A percentile compares a stretch with the other conserved stretches of the same genome.
These are phyloP conservation scores for Phoma sp. DNA, from an alignment of 2,329 filamentous ascomycete species.

Conservation along the genomic window DNA sequence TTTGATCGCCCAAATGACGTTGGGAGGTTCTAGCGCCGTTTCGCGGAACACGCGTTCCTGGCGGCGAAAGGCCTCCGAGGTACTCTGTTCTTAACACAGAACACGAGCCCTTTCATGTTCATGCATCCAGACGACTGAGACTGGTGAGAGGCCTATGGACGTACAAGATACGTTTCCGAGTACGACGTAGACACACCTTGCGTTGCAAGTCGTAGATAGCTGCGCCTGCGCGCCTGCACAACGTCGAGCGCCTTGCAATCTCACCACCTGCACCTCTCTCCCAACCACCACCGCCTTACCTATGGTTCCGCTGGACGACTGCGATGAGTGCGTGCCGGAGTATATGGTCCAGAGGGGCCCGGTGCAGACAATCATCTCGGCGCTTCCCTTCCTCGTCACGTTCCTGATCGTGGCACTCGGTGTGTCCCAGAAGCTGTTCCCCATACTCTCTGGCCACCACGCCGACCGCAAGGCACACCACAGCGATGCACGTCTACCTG, in stretches of 20 bases:
- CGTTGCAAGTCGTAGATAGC: constrained; percentile 10
- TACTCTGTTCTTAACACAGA: constrained; percentile 8
- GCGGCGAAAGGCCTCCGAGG: constrained; percentile 9
- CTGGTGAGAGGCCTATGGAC: constrained; percentile 34
- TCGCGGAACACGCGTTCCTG: constrained; percentile 30
- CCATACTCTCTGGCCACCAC: constrained; percentile 68
- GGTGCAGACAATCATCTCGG: constrained; percentile 65
- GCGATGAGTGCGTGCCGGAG: constrained; percentile 66
- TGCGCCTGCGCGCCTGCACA: no score
- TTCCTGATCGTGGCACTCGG: constrained; percentile 70
- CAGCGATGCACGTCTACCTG: constrained; percentile 67
- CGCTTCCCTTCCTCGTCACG: constrained; percentile 73
- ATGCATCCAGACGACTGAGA: constrained; percentile 21
- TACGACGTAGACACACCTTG: constrained; percentile 12
- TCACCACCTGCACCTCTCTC: neutral
- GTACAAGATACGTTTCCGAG: constrained; percentile 23
- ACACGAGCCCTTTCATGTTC: constrained; percentile 8
- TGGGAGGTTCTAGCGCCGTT: constrained; percentile 22
- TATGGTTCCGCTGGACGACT: constrained; percentile 55
- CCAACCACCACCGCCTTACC: constrained; percentile 12
- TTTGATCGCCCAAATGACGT: constrained; percentile 34
- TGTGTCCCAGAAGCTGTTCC: constrained; percentile 74
- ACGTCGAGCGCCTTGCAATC: no score
- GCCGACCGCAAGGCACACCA: constrained; percentile 66
- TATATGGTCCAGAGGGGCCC: constrained; percentile 53